Evolutionary conservation across 169 alveolate species (phyloP).

Genomic region (Eimeria nieschulzi): DNA sequence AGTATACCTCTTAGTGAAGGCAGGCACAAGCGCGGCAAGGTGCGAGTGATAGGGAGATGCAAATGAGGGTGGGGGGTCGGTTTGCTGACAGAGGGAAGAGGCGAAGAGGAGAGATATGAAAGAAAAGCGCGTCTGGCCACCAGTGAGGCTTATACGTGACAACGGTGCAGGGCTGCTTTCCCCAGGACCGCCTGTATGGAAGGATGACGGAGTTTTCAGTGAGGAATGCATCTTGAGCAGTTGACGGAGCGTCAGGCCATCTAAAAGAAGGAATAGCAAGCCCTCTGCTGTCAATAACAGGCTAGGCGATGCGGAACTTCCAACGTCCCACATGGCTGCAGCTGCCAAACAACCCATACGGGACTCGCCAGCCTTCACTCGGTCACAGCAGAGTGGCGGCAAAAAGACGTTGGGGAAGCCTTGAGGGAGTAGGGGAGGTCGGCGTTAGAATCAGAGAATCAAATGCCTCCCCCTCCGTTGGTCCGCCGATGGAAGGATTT

Average conservation of each 20-base stretch:
- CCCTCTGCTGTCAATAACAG: constrained; percentile 25
- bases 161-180: constrained; percentile 29
- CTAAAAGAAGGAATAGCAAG: constrained; percentile 32
- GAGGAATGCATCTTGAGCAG: constrained; percentile 49
- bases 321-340: neutral
- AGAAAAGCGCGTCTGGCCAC: constrained; percentile 72
- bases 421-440: neutral
- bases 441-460: no score
- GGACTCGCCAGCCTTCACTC: neutral
- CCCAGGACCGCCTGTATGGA: constrained; percentile 8
- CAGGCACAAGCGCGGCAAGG: no score
- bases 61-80: neutral
- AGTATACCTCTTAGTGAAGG: no score
- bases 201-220: neutral
- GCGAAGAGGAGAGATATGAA: constrained; percentile 56
- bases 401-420: neutral
- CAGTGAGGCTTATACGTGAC: constrained; percentile 28
- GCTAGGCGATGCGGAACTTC: neutral
- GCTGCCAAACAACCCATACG: neutral
- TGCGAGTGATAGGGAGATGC: neutral
- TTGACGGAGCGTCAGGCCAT: constrained; percentile 31
- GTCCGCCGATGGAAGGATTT: no score
- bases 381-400: neutral
- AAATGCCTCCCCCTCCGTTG: no score
- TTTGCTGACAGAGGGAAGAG: constrained; percentile 14